Evolutionary conservation across 371 early-diverging fungal species (phyloP).

Genomic region (Dichotomocladium elegans): DNA sequence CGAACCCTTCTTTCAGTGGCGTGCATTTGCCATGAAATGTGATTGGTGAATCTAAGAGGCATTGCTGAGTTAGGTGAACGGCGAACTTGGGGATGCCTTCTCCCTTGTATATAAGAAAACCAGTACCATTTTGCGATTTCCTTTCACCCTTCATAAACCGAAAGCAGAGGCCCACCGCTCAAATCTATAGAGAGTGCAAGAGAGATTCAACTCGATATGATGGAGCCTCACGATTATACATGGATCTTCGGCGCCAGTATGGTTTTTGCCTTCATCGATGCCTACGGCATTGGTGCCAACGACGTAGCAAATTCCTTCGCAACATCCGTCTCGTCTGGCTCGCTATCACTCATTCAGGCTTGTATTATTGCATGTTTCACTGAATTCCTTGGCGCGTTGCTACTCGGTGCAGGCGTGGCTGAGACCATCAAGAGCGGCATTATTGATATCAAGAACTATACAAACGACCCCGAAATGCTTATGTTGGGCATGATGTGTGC

Average conservation of each 20-base stretch:
- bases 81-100: too few species aligned
- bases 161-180: too few species aligned
- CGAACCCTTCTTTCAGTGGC: too few species aligned
- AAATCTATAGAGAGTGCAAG: too few species aligned
- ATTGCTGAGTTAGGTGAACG: too few species aligned
- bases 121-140: too few species aligned
- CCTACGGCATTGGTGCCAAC: constrained; percentile 77
- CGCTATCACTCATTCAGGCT: constrained; percentile 72
- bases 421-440: constrained; percentile 81
- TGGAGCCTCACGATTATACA: constrained; percentile 64
- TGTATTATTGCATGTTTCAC: constrained; percentile 78
- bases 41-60: too few species aligned
- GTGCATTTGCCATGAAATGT: too few species aligned
- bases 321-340: constrained; percentile 80
- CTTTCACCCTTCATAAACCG: too few species aligned
- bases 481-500: constrained; percentile 86
- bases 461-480: constrained; percentile 61
- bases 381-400: constrained; percentile 80
- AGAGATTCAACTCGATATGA: too few species aligned
- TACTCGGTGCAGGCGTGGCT: constrained; percentile 71
- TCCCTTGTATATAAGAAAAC: too few species aligned
- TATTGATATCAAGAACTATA: constrained; percentile 49
- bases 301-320: constrained; percentile 91
- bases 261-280: constrained; percentile 64
- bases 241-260: constrained; percentile 75